Percentiles rank a stretch among this genome's conserved stretches.
phyloP scores from a whole-genome alignment of 306 rosid species.

The Malus fusca region DNA sequence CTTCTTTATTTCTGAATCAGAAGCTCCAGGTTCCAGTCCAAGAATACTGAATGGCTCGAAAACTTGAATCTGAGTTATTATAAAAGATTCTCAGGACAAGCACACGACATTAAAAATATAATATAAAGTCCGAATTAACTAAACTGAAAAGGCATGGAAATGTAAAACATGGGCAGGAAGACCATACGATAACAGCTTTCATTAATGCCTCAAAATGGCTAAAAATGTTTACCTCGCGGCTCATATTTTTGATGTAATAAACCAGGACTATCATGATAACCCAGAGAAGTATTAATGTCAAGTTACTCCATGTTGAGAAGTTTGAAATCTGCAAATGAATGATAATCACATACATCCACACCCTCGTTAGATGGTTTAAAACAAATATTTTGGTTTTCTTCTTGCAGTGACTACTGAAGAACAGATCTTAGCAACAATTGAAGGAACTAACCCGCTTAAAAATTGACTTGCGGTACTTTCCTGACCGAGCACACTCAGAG shows the following conservation, averaged over 20 bases:
- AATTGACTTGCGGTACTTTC: slow-evolving; percentile 85
- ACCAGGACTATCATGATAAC: slow-evolving; percentile 72
- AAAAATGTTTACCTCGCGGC: slow-evolving; percentile 61
- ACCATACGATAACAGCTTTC: background rate
- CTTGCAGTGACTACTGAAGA: background rate
- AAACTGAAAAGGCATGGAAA: background rate
- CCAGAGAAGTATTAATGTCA: slow-evolving; percentile 82
- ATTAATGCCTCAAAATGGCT: slow-evolving; percentile 8
- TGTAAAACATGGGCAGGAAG: background rate
- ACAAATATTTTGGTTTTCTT: background rate
- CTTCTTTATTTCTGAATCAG: slow-evolving; percentile 75
- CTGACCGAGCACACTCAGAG: slow-evolving; percentile 70
- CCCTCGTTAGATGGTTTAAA: background rate
- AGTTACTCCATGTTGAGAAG: slow-evolving; percentile 72
- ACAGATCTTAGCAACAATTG: background rate
- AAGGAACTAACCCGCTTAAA: slow-evolving; percentile 59
- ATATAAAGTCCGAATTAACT: background rate
- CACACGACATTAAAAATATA: background rate
- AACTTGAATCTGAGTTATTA: slow-evolving; percentile 54
- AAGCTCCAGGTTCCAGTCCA: slow-evolving; percentile 73
- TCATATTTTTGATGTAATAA: slow-evolving; percentile 78
- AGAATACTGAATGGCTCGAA: slow-evolving; percentile 88
- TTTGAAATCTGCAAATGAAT: slow-evolving; percentile 66
- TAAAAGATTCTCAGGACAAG: background rate
- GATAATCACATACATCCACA: background rate